Percentiles rank a stretch among this genome's conserved stretches.
These are phyloP conservation scores for Tulasnella sp. DNA, from an alignment of 768 basidiomycete genomes.

Conservation along the genomic window DNA sequence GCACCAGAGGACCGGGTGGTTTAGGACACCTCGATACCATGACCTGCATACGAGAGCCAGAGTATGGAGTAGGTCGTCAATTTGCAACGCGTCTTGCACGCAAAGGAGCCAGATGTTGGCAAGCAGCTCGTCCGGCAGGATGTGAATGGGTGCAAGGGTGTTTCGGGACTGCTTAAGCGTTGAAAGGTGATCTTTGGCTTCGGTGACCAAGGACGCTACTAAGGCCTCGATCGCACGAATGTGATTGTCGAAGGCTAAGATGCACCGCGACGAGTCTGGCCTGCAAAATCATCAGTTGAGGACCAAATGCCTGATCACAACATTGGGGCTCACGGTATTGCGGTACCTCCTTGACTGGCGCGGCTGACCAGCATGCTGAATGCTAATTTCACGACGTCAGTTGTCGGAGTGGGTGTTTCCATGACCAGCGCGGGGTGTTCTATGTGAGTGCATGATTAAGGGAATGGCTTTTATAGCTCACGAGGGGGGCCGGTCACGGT, in stretches of 20 bases:
- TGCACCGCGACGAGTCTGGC: not conserved
- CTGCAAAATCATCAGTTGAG: not conserved
- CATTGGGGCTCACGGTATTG: not conserved
- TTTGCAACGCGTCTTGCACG: not conserved
- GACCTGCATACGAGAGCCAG: not conserved
- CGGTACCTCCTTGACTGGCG: not conserved
- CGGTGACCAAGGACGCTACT: not conserved
- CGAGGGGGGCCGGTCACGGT: not conserved
- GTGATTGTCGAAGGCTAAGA: not conserved
- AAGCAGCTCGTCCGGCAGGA: not conserved
- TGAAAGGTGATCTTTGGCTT: not conserved
- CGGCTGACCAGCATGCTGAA: not conserved
- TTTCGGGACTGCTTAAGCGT: not conserved
- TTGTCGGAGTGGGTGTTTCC: not conserved
- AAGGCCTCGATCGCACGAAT: not conserved
- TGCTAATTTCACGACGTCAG: not conserved
- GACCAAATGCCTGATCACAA: not conserved
- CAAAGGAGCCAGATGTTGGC: not conserved
- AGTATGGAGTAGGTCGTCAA: not conserved
- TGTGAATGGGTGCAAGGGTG: not conserved
- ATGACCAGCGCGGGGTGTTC: not conserved
- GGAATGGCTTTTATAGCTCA: not conserved
- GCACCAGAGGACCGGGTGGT: not conserved
- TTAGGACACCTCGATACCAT: not conserved
- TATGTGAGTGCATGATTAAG: not conserved